Evolutionary conservation across 345 rosid genomes (phyloP).

Genomic region (Leavenworthia alabamica): DNA sequence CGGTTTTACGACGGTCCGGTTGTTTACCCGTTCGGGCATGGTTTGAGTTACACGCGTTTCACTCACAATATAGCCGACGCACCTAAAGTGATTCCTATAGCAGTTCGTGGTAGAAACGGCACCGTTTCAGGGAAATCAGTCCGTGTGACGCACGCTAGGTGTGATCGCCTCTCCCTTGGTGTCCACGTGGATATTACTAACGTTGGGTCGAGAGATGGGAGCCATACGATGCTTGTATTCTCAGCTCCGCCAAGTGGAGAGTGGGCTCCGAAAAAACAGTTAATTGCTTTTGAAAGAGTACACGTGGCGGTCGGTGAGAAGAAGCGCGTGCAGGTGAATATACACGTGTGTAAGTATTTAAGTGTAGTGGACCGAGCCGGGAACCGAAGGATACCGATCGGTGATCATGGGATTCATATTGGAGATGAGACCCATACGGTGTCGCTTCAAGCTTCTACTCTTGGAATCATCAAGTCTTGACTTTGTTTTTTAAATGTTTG

Average conservation of each 20-base stretch:
- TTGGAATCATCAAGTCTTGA: conserved; percentile 50
- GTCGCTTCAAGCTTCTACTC: conserved; percentile 50
- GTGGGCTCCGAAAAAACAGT: conserved; percentile 70
- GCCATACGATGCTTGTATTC: conserved; percentile 61
- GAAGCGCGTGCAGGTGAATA: conserved; percentile 45
- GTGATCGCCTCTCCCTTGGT: conserved; percentile 45
- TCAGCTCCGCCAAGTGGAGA: conserved; percentile 54
- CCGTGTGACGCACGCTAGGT: conserved; percentile 65
- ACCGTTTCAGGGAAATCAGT: conserved; percentile 47
- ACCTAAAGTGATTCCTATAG: conserved; percentile 43
- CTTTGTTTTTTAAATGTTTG: background rate
- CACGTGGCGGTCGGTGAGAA: conserved; percentile 47
- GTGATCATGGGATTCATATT: conserved; percentile 62
- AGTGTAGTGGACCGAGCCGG: conserved; percentile 81
- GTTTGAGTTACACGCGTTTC: conserved; percentile 72
- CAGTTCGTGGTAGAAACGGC: conserved; percentile 44
- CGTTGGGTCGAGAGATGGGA: conserved; percentile 59
- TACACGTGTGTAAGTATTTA: conserved; percentile 76
- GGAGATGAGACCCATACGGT: conserved; percentile 55
- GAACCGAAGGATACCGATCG: conserved; percentile 75
- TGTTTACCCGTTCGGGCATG: conserved; percentile 82
- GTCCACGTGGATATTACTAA: conserved; percentile 62
- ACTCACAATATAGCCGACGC: conserved; percentile 48
- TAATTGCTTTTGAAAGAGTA: conserved; percentile 65
- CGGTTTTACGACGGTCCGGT: conserved; percentile 73